These are phyloP conservation scores for Gigaspora rosea DNA, from an alignment of 192 early-diverging fungal species.

Conservation along the genomic window DNA sequence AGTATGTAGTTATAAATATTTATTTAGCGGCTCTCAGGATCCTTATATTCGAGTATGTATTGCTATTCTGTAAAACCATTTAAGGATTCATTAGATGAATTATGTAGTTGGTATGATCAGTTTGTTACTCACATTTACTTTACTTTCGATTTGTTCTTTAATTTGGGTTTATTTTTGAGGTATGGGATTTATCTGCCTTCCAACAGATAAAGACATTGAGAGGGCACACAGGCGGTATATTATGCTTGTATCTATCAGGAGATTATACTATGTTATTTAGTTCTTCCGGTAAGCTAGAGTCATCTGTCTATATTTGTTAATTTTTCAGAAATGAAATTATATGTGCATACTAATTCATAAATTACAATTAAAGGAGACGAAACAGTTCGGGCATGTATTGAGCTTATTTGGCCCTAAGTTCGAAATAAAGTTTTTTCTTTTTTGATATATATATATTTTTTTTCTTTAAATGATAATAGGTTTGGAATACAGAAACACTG, in stretches of 20 bases:
- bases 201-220: slow-evolving; percentile 49
- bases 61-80: slow-evolving; percentile 26
- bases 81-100: slow-evolving; percentile 11
- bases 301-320: background rate
- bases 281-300: slow-evolving; percentile 52
- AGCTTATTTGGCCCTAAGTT: background rate
- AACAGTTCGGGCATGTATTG: slow-evolving; percentile 55
- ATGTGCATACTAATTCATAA: slow-evolving; percentile 15
- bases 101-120: background rate
- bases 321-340: background rate
- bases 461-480: slow-evolving; percentile 24
- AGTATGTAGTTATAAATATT: slow-evolving; percentile 54
- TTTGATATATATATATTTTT: background rate
- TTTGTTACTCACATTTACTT: slow-evolving; percentile 3
- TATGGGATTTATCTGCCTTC: slow-evolving; percentile 56
- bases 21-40: slow-evolving; percentile 72
- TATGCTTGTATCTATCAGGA: slow-evolving; percentile 46
- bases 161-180: slow-evolving; percentile 28
- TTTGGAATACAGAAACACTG: slow-evolving; percentile 67
- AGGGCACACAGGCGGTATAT: slow-evolving; percentile 54
- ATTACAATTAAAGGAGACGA: slow-evolving; percentile 62
- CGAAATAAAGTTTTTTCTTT: background rate
- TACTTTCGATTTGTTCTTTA: background rate
- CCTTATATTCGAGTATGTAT: slow-evolving; percentile 61
- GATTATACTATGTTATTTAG: slow-evolving; percentile 54